Evolutionary conservation across 768 basidiomycete genomes (phyloP).

Genomic region (Candolleomyces aberdarensis): DNA sequence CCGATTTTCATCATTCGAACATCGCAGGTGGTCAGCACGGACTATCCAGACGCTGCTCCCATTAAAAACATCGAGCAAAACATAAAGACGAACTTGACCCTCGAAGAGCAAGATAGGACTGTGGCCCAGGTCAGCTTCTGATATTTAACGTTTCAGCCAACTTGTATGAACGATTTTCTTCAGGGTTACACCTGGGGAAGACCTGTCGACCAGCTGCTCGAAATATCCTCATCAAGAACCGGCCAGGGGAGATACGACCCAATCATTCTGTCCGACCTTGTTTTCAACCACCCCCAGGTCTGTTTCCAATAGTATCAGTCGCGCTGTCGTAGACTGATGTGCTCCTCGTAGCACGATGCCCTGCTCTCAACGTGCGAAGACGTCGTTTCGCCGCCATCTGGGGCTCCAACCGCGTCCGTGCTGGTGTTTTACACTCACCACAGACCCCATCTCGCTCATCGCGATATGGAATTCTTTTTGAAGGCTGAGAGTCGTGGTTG

Average conservation of each 20-base stretch:
- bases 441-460: constrained; percentile 75
- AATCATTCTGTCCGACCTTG: constrained; percentile 86
- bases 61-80: constrained; percentile 77
- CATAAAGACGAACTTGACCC: constrained; percentile 51
- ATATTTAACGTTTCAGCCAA: constrained; percentile 11
- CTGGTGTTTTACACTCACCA: constrained; percentile 92
- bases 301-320: background rate
- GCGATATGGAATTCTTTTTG: constrained; percentile 80
- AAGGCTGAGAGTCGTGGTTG: constrained; percentile 64
- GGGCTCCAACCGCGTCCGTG: constrained; percentile 22
- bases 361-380: constrained; percentile 71
- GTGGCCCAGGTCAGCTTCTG: constrained; percentile 24
- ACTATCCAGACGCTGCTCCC: constrained; percentile 82
- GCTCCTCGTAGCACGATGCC: constrained; percentile 63
- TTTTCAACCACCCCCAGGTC: constrained; percentile 94
- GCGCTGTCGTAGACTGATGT: background rate
- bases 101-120: constrained; percentile 32
- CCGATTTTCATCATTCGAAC: background rate
- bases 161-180: background rate
- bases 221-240: constrained; percentile 17
- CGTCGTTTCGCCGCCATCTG: constrained; percentile 21
- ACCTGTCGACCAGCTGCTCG: constrained; percentile 43
- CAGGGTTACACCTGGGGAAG: constrained; percentile 83
- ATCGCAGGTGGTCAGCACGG: constrained; percentile 76
- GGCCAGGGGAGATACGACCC: constrained; percentile 56